Evolutionary conservation across 805 yeast species (phyloP).

Genomic region (Schizosaccharomyces octosporus): DNA sequence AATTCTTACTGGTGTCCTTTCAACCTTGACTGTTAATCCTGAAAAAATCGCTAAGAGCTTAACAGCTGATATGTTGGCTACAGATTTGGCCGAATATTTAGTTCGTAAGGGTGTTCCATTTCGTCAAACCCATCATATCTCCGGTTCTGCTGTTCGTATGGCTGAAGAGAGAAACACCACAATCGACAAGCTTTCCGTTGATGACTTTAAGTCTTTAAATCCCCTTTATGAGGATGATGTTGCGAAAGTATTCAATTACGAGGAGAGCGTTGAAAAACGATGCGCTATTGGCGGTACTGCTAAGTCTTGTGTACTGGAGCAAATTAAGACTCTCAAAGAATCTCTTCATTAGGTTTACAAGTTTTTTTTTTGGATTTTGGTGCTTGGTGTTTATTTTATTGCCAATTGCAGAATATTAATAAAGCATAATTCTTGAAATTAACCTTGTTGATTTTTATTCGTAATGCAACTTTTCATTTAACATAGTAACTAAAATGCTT

Average conservation of each 20-base stretch:
- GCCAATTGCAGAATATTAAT: too few relatives aligned
- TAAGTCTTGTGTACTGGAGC: conserved; percentile 61
- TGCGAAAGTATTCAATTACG: conserved; percentile 67
- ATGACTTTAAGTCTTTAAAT: conserved; percentile 62
- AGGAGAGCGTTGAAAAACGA: conserved; percentile 86
- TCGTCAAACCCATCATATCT: conserved; percentile 95
- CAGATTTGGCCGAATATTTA: conserved; percentile 90
- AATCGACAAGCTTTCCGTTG: conserved; percentile 58
- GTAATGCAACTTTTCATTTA: neutral
- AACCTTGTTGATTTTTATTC: neutral
- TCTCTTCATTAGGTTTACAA: conserved; percentile 2
- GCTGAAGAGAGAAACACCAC: conserved; percentile 73
- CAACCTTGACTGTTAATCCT: conserved; percentile 52
- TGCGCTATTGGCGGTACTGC: conserved; percentile 95
- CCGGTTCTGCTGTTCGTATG: conserved; percentile 84
- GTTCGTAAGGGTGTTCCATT: conserved; percentile 97
- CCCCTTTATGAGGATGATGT: conserved; percentile 61
- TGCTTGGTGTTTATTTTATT: too few relatives aligned
- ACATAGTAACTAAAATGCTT: neutral
- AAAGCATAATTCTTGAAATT: too few relatives aligned
- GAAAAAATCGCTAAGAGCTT: conserved; percentile 65
- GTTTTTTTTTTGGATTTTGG: too few relatives aligned
- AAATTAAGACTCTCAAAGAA: conserved; percentile 20
- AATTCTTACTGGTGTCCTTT: conserved; percentile 88
- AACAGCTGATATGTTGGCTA: conserved; percentile 97